Evolutionary conservation across 2,329 filamentous ascomycete species (phyloP).

Genomic region (Penicillium sp.): DNA sequence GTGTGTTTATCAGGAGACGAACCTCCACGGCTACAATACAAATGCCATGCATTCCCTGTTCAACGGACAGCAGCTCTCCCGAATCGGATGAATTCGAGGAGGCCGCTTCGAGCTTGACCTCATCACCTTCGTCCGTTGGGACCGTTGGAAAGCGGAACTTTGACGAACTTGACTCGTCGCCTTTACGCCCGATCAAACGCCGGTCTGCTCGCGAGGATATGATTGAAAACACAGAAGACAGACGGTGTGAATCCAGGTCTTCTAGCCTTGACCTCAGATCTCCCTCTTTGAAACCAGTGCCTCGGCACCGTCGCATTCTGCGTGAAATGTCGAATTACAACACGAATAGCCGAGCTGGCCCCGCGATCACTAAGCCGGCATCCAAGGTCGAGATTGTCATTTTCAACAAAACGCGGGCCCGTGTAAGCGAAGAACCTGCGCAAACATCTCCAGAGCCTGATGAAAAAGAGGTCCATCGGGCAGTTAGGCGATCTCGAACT

Average conservation of each 20-base stretch:
- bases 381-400: constrained; percentile 31
- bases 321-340: constrained; percentile 18
- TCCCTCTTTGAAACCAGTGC: constrained; percentile 8
- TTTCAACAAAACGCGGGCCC: constrained; percentile 21
- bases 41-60: constrained; percentile 17
- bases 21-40: constrained; percentile 5
- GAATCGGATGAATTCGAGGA: constrained; percentile 18
- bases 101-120: constrained; percentile 28
- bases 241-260: neutral
- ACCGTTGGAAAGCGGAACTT: constrained; percentile 21
- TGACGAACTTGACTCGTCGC: constrained; percentile 10
- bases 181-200: constrained; percentile 23
- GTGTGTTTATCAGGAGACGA: constrained; percentile 3
- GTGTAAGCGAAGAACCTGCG: neutral
- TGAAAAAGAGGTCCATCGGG: constrained; percentile 15
- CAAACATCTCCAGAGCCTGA: constrained; percentile 8
- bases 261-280: constrained; percentile 1
- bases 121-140: constrained; percentile 27
- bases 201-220: constrained; percentile 17
- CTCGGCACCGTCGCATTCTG: constrained; percentile 13
- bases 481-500: constrained; percentile 10
- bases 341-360: constrained; percentile 1
- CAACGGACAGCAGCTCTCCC: constrained; percentile 24
- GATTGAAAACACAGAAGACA: constrained; percentile 6
- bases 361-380: neutral